These are phyloP conservation scores for Monosporascus cannonballus DNA, from an alignment of 2,329 filamentous ascomycete species.

Conservation along the genomic window DNA sequence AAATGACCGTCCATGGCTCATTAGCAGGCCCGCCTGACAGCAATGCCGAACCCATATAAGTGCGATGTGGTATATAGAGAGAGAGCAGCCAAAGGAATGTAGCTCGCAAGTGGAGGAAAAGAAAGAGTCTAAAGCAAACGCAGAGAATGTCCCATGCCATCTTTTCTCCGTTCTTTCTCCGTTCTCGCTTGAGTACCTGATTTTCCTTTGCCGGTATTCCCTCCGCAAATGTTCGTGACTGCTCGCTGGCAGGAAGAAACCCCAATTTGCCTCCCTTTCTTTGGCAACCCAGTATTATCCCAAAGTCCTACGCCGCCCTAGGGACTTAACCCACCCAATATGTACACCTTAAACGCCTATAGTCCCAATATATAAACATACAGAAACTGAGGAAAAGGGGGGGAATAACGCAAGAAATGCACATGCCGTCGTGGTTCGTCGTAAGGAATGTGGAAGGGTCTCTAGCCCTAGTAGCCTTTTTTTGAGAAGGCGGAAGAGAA, in stretches of 20 bases:
- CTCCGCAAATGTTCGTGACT: constrained; percentile 2
- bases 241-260: constrained; percentile 3
- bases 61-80: too few species aligned
- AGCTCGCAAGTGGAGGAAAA: too few species aligned
- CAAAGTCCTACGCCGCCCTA: background rate
- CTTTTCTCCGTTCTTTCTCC: too few species aligned
- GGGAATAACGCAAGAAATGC: background rate
- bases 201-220: background rate
- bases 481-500: background rate
- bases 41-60: too few species aligned
- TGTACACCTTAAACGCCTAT: background rate
- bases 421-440: background rate
- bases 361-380: background rate
- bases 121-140: background rate
- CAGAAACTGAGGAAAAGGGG: background rate
- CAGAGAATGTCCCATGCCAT: too few species aligned
- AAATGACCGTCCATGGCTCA: too few species aligned
- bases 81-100: too few species aligned
- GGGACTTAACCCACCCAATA: background rate
- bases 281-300: background rate
- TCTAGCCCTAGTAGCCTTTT: too few species aligned
- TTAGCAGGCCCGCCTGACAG: too few species aligned
- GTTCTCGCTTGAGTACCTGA: too few species aligned
- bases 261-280: background rate
- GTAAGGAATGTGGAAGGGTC: background rate